phyloP scores from a whole-genome alignment of 2,329 filamentous ascomycete species.

The Seiridium cupressi region DNA sequence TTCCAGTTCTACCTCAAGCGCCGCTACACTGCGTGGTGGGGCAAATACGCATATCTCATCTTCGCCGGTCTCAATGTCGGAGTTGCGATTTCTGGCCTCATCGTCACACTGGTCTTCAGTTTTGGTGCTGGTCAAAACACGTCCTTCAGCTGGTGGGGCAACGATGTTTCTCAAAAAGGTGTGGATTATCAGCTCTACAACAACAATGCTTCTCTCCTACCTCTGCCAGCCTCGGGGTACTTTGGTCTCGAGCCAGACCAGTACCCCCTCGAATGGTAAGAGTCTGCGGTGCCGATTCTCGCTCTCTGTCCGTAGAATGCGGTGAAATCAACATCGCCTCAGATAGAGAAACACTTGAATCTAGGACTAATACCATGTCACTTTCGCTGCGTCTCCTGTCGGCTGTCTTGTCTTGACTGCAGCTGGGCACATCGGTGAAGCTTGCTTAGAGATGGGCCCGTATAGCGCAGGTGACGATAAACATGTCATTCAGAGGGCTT shows the following conservation, averaged over 20 bases:
- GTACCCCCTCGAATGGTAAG: slow-evolving; percentile 9
- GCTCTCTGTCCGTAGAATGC: too few relatives aligned
- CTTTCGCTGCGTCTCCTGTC: too few relatives aligned
- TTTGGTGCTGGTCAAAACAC: slow-evolving; percentile 16
- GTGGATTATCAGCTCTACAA: slow-evolving; percentile 13
- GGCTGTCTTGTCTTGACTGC: too few relatives aligned
- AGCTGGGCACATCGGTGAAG: too few relatives aligned
- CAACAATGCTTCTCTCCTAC: slow-evolving; percentile 10
- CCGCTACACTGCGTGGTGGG: slow-evolving; percentile 14
- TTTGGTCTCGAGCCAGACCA: slow-evolving; percentile 9
- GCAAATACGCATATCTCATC: slow-evolving; percentile 26
- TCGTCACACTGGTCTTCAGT: slow-evolving; percentile 15
- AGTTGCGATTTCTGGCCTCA: slow-evolving; percentile 8
- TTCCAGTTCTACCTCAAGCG: slow-evolving; percentile 27
- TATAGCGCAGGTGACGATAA: too few relatives aligned
- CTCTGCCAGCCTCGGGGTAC: slow-evolving; percentile 4
- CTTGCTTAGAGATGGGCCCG: too few relatives aligned
- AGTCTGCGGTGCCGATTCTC: not conserved
- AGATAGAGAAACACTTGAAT: too few relatives aligned
- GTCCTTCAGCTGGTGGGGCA: slow-evolving; percentile 8
- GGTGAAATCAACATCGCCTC: too few relatives aligned
- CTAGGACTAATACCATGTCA: too few relatives aligned
- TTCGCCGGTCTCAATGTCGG: slow-evolving; percentile 22
- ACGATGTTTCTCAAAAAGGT: not conserved
- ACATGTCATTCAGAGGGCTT: too few relatives aligned